Percentiles rank a stretch among this genome's conserved stretches.
Conservation (phyloP, 2,329 filamentous ascomycete species). For the Calonectria fujianensis region DNA sequence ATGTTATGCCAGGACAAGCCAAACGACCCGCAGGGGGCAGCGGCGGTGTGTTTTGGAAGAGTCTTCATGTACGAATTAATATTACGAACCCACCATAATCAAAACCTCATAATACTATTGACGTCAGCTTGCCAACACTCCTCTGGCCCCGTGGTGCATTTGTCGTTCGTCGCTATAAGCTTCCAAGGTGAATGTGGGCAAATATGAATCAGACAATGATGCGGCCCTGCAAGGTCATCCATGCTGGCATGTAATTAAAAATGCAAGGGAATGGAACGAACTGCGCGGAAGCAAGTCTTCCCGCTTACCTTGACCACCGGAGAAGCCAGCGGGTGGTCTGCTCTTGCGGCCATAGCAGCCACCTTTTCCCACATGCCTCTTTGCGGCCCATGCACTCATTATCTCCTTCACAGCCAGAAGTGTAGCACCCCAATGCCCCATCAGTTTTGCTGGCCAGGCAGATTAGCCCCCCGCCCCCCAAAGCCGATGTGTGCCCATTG, state of each 20-base stretch:
- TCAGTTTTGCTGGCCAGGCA: neutral
- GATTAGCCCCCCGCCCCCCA: neutral
- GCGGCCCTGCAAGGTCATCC: neutral
- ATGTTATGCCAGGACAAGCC: neutral
- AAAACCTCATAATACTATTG: neutral
- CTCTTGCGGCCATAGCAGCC: neutral
- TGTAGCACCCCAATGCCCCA: neutral
- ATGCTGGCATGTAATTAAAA: neutral
- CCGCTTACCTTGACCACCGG: neutral
- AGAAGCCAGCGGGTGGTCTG: neutral
- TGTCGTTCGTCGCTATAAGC: neutral
- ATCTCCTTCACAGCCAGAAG: neutral
- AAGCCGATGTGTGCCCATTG: neutral
- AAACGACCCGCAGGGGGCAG: neutral
- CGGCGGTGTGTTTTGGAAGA: neutral
- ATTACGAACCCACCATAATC: neutral
- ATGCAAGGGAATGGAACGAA: neutral
- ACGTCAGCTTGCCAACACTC: neutral
- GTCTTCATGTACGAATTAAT: neutral
- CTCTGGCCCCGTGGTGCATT: neutral
- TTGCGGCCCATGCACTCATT: neutral
- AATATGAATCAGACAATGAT: neutral
- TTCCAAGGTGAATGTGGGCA: neutral
- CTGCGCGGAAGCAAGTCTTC: neutral
- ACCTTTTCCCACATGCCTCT: too few species aligned